Percentiles rank a stretch among this genome's conserved stretches.
phyloP scores from a whole-genome alignment of 2,329 filamentous ascomycete species.

The Harringtonia lauricola region DNA sequence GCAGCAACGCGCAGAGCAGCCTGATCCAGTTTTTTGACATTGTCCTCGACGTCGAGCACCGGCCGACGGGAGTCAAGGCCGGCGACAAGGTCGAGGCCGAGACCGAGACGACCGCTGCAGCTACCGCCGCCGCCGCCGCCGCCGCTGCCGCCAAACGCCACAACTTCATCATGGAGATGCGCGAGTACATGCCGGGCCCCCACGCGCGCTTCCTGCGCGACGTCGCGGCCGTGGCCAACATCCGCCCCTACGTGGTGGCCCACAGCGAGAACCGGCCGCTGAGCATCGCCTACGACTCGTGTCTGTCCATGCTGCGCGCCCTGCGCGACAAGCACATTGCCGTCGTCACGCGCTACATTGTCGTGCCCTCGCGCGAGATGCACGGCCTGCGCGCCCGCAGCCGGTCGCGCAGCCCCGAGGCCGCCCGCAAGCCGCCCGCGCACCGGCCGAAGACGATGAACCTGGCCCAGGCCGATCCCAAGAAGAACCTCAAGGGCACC shows the following conservation, averaged over 20 bases:
- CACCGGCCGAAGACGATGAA: conserved; percentile 9
- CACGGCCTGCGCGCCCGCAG: conserved; percentile 52
- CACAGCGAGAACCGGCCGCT: conserved; percentile 51
- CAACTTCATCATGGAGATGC: conserved; percentile 96
- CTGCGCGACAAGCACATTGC: conserved; percentile 93
- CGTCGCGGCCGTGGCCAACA: conserved; percentile 70
- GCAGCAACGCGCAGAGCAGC: conserved; percentile 94
- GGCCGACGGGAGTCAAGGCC: conserved; percentile 61
- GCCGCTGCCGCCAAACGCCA: conserved; percentile 35
- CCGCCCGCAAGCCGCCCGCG: conserved; percentile 15
- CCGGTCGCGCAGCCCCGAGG: conserved; percentile 46
- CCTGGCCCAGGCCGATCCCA: conserved; percentile 19
- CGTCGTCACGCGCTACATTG: conserved; percentile 92
- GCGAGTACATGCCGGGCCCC: conserved; percentile 88
- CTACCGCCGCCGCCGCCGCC: background rate
- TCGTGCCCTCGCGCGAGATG: conserved; percentile 72
- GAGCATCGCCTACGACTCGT: conserved; percentile 79
- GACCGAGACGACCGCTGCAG: background rate
- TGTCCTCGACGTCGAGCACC: conserved; percentile 78
- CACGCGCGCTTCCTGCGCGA: conserved; percentile 84
- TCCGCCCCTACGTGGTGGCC: conserved; percentile 67
- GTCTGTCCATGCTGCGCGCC: conserved; percentile 55
- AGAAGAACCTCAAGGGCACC: conserved; percentile 67
- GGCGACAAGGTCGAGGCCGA: conserved; percentile 19
- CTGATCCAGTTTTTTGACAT: conserved; percentile 97